Percentiles rank a stretch among this genome's conserved stretches.
phyloP scores from a whole-genome alignment of 345 rosid species.

The Geranium rotundifolium region DNA sequence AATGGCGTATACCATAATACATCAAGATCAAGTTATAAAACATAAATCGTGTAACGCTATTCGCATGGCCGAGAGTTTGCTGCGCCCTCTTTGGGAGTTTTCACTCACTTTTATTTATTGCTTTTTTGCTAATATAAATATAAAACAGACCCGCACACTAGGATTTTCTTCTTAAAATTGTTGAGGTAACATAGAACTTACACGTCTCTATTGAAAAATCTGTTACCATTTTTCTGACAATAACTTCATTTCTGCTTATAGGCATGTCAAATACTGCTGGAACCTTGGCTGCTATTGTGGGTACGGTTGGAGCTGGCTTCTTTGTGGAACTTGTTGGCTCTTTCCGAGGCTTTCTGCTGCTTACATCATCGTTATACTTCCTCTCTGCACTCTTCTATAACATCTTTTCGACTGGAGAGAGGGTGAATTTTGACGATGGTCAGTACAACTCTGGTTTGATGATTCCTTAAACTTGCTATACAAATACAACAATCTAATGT shows the following conservation, averaged over 20 bases:
- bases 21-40: neutral
- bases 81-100: too few species aligned
- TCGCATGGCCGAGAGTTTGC: too few species aligned
- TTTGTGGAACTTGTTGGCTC: slow-evolving; percentile 85
- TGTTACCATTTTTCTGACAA: neutral
- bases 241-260: slow-evolving; percentile 17
- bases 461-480: neutral
- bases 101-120: too few species aligned
- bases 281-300: slow-evolving; percentile 79
- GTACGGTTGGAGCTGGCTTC: slow-evolving; percentile 92
- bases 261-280: slow-evolving; percentile 85
- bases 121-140: too few species aligned
- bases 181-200: neutral
- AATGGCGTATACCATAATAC: too few species aligned
- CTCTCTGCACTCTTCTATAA: slow-evolving; percentile 67
- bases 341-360: slow-evolving; percentile 78
- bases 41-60: too few species aligned
- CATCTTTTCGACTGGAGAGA: slow-evolving; percentile 70
- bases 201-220: neutral
- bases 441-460: slow-evolving; percentile 2
- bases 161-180: neutral
- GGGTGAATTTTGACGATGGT: slow-evolving; percentile 61
- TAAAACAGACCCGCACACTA: neutral
- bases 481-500: neutral
- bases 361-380: slow-evolving; percentile 58